phyloP scores from a whole-genome alignment of 129 eudicot genomes.

The Artemisia tridentata region DNA sequence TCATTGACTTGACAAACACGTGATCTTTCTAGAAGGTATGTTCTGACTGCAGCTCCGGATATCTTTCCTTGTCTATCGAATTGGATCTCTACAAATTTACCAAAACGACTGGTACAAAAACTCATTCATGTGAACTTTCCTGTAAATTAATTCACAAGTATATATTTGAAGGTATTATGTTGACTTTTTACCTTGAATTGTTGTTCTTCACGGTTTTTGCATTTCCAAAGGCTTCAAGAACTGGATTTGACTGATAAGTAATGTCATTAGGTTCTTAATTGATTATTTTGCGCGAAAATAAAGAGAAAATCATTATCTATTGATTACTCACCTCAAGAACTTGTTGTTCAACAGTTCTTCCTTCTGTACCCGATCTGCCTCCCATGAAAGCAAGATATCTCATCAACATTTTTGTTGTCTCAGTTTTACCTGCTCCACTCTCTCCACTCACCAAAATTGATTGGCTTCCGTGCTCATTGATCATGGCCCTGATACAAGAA shows the following conservation, averaged over 20 bases:
- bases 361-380: constrained; percentile 79
- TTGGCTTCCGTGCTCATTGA: constrained; percentile 80
- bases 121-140: constrained; percentile 44
- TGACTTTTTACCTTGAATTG: constrained; percentile 76
- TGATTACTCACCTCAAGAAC: constrained; percentile 67
- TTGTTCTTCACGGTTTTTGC: constrained; percentile 96
- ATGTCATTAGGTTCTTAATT: constrained; percentile 22
- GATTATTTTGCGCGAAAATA: background rate
- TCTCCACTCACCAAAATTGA: constrained; percentile 92
- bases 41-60: constrained; percentile 93
- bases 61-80: constrained; percentile 89
- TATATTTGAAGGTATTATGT: constrained; percentile 16
- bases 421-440: constrained; percentile 94
- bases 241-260: constrained; percentile 84
- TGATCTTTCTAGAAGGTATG: constrained; percentile 95
- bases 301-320: background rate
- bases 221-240: constrained; percentile 96
- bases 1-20: constrained; percentile 97
- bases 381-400: constrained; percentile 96
- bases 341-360: constrained; percentile 91
- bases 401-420: constrained; percentile 93
- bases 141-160: constrained; percentile 21
- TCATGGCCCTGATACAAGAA: constrained; percentile 52
- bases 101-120: constrained; percentile 88
- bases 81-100: constrained; percentile 98